These are phyloP conservation scores for Podila epigama DNA, from an alignment of 192 early-diverging fungal species.

Conservation along the genomic window DNA sequence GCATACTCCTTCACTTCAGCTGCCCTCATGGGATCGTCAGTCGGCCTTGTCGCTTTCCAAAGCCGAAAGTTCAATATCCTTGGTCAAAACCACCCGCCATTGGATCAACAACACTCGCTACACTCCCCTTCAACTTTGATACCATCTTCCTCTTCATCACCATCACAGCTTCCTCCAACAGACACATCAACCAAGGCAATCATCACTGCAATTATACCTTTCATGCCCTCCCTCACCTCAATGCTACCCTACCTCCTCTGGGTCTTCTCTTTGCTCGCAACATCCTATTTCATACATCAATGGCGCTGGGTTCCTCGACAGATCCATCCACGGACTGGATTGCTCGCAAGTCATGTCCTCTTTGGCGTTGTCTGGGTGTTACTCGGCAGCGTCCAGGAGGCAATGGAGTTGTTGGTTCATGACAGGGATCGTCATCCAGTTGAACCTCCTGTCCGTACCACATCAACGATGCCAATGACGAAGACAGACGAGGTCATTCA, in stretches of 20 bases:
- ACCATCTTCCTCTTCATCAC: background rate
- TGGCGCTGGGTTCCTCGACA: background rate
- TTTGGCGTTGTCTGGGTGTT: slow-evolving; percentile 25
- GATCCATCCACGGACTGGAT: slow-evolving; percentile 2
- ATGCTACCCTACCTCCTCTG: slow-evolving; percentile 19
- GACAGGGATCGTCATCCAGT: slow-evolving; percentile 2
- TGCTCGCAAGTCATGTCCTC: slow-evolving; percentile 15
- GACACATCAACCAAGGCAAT: background rate
- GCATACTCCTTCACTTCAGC: slow-evolving; percentile 13
- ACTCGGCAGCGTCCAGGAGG: slow-evolving; percentile 15
- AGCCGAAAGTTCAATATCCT: background rate
- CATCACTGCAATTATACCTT: background rate
- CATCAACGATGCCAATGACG: background rate
- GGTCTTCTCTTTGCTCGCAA: background rate
- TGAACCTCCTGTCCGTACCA: background rate
- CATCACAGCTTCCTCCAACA: background rate
- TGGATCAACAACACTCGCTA: background rate
- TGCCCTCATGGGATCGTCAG: slow-evolving; percentile 26
- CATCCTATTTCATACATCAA: background rate
- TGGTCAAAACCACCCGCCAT: background rate
- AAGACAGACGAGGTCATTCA: no score
- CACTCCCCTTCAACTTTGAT: background rate
- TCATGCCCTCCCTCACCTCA: background rate
- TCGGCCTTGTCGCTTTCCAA: slow-evolving; percentile 19
- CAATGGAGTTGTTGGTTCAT: slow-evolving; percentile 1